These are phyloP conservation scores for Leccinellum albellum DNA, from an alignment of 768 basidiomycete genomes.

Conservation along the genomic window DNA sequence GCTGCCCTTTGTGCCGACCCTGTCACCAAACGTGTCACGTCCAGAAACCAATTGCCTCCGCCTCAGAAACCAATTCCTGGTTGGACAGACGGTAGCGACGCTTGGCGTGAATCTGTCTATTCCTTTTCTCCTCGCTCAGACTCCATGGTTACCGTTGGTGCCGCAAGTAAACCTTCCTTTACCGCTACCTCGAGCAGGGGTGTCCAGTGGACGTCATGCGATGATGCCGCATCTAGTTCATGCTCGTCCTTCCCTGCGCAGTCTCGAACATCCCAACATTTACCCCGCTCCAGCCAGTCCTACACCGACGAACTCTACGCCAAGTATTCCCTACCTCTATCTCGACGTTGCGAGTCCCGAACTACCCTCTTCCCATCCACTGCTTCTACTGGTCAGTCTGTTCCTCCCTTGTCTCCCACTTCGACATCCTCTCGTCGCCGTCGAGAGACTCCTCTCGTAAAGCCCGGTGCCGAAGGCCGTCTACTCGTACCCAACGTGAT, in stretches of 20 bases:
- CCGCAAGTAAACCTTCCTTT: constrained; percentile 37
- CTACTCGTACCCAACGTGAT: constrained; percentile 52
- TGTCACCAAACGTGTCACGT: constrained; percentile 32
- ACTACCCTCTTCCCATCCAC: constrained; percentile 36
- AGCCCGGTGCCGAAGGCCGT: constrained; percentile 59
- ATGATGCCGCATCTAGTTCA: constrained; percentile 19
- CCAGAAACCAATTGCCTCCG: constrained; percentile 33
- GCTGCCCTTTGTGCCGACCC: constrained; percentile 43
- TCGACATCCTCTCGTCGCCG: constrained; percentile 35
- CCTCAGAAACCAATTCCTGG: constrained; percentile 50
- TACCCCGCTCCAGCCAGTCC: constrained; percentile 29
- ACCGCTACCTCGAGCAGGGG: constrained; percentile 49
- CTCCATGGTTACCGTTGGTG: constrained; percentile 29
- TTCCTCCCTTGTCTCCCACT: constrained; percentile 34
- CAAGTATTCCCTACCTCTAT: constrained; percentile 54
- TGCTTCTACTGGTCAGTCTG: constrained; percentile 34
- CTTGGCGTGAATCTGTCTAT: constrained; percentile 67
- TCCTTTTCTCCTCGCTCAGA: constrained; percentile 43
- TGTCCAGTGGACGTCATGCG: constrained; percentile 47
- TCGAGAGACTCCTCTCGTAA: constrained; percentile 54
- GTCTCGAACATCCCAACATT: constrained; percentile 21
- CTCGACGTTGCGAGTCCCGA: constrained; percentile 53
- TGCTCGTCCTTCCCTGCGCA: constrained; percentile 25
- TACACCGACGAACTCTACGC: constrained; percentile 47
- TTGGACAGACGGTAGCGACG: constrained; percentile 65